Base-by-base conservation (phyloP, 1,139 yeast species). In the Yamadazyma blattariae region DNA sequence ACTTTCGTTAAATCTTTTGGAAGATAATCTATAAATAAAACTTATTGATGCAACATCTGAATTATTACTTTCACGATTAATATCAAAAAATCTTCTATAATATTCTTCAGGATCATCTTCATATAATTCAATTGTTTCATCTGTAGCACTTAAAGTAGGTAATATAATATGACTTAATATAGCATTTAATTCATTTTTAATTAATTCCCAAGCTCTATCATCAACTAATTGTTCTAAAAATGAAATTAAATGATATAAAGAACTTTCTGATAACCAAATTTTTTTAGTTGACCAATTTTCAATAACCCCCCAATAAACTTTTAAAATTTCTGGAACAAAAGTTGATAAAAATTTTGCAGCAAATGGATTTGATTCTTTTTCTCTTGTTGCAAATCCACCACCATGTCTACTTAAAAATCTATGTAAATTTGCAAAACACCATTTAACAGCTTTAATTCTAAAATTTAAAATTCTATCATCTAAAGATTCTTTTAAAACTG, bases 21-120 rank as follows among this genome's bases (percentile, higher is more conserved):
- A 62, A 43, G 67, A 59, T 49, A 62, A 69, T 52, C 67, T 61
- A 53, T 75, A 77, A 32, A 90, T 61, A 47, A 88, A 86, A 56
- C 82, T 84, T 34, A 84, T 76, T 2, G 96, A 82, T 0, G 96
- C 96, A 28, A 79, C 78, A 51, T 87, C 96, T 0, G 95, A 79
- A 10, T 92, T 82, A 32, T 77, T 74, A 25, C 77, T 72, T 45
- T 86, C 95, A 45, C 85, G 79, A 50, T 77, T 80, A 39, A 80
- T 67, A 52, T 82, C 89, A 46, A 80, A 81, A 50, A 64, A 81
- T 46, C 85, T 71, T 61, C 89, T 72, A 25, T 82, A 71, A 50
- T 82, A 84, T 48, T 83, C 90, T 45, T 80, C 86, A 5, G 84
- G 80, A 42, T 83, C 90, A 42, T 78, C 85, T 47, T 82, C 85